Conservation (phyloP, 176 grass and related monocot species). For the Guadua angustifolia region DNA sequence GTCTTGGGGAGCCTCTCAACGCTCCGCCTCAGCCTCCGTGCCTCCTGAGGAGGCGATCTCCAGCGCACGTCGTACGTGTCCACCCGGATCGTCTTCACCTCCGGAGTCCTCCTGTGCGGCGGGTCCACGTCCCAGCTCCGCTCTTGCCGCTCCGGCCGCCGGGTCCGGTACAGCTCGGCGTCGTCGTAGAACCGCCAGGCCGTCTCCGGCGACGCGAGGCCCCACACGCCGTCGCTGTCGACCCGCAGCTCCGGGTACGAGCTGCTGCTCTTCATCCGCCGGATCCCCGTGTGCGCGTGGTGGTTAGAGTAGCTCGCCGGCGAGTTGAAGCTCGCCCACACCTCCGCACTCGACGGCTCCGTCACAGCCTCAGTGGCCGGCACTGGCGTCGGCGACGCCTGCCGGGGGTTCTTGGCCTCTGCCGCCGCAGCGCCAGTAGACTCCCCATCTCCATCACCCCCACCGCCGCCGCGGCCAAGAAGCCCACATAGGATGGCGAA, state of each 20-base stretch:
- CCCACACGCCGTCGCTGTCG: constrained; percentile 59
- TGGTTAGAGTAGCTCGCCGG: constrained; percentile 41
- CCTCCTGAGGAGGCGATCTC: constrained; percentile 16
- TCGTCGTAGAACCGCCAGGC: constrained; percentile 78
- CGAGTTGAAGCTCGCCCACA: constrained; percentile 27
- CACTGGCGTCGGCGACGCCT: not conserved
- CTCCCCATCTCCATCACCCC: constrained; percentile 44
- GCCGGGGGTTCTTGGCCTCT: not conserved
- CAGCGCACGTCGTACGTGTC: constrained; percentile 59
- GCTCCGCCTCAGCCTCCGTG: constrained; percentile 47
- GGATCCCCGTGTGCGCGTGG: constrained; percentile 42
- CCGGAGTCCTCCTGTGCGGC: constrained; percentile 24
- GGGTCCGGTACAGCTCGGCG: constrained; percentile 56
- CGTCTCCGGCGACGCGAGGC: constrained; percentile 34
- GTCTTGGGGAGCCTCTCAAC: constrained; percentile 52
- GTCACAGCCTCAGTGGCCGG: not conserved
- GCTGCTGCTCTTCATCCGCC: constrained; percentile 85
- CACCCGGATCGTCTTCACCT: constrained; percentile 67
- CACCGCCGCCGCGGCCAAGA: constrained; percentile 54
- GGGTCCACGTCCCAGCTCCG: constrained; percentile 46
- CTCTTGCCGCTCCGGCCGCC: constrained; percentile 55
- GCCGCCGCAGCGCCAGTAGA: not conserved
- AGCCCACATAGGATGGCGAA: constrained; percentile 88
- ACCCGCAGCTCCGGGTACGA: constrained; percentile 82
- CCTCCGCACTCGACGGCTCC: constrained; percentile 13